These are phyloP conservation scores for Cercospora janseana DNA, from an alignment of 2,329 filamentous ascomycete genomes.

Conservation along the genomic window DNA sequence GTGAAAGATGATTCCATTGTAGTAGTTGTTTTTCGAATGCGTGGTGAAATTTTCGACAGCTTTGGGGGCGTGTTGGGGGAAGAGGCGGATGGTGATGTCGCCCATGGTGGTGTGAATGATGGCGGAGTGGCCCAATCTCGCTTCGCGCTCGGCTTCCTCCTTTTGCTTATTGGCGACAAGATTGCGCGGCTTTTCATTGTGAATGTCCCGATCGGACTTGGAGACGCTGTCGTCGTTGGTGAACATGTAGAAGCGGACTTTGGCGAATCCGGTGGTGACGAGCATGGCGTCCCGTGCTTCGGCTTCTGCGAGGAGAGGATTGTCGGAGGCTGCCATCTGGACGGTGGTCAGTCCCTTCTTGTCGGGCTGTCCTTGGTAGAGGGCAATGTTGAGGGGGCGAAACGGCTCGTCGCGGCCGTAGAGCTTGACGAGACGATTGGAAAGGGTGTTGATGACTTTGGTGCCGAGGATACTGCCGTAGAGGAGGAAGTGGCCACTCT, in stretches of 20 bases:
- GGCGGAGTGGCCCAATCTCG: conserved; percentile 73
- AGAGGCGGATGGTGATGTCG: conserved; percentile 90
- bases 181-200: conserved; percentile 85
- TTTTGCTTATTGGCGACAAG: conserved; percentile 52
- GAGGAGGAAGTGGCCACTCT: conserved; percentile 90
- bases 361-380: conserved; percentile 94
- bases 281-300: conserved; percentile 89
- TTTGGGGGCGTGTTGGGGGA: conserved; percentile 88
- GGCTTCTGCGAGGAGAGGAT: conserved; percentile 88
- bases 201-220: conserved; percentile 82
- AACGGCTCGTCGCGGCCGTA: conserved; percentile 90
- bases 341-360: conserved; percentile 92
- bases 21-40: conserved; percentile 84
- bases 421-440: conserved; percentile 85
- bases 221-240: conserved; percentile 82
- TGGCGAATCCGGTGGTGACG: conserved; percentile 76
- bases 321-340: conserved; percentile 93
- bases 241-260: conserved; percentile 96
- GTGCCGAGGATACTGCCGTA: conserved; percentile 90
- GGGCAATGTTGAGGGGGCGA: conserved; percentile 73
- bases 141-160: conserved; percentile 57
- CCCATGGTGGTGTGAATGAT: conserved; percentile 89
- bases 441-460: conserved; percentile 94
- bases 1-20: conserved; percentile 97
- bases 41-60: conserved; percentile 97